Percentiles rank a stretch among this genome's conserved stretches.
phyloP scores from a whole-genome alignment of 495 filamentous ascomycete species.

The Neurospora africana region DNA sequence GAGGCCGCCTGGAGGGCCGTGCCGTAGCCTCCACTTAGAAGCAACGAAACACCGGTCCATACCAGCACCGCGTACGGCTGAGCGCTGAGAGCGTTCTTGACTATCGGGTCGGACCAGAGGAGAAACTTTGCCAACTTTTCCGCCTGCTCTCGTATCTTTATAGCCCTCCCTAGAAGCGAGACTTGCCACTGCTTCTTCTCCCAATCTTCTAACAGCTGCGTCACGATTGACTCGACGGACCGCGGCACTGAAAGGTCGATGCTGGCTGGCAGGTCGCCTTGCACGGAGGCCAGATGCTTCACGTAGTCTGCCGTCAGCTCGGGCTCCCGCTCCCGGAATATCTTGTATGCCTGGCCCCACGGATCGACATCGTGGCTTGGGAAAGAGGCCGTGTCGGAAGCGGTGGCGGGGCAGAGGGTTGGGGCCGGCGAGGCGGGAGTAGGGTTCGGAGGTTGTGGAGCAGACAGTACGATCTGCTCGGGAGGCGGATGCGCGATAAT shows the following conservation, averaged over 20 bases:
- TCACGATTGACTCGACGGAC: slow-evolving; percentile 7
- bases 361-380: background rate
- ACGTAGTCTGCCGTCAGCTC: slow-evolving; percentile 1
- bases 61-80: slow-evolving; percentile 25
- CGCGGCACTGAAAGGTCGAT: background rate
- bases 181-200: slow-evolving; percentile 19
- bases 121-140: slow-evolving; percentile 23
- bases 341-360: background rate
- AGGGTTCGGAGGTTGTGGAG: background rate
- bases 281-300: background rate
- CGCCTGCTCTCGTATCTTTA: slow-evolving; percentile 17
- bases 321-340: background rate
- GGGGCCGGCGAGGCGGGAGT: background rate
- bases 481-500: background rate
- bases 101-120: slow-evolving; percentile 19
- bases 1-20: slow-evolving; percentile 13
- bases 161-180: slow-evolving; percentile 9
- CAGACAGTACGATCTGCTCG: background rate
- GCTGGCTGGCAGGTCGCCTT: background rate
- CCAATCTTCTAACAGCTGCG: slow-evolving; percentile 12
- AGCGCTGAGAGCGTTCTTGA: slow-evolving; percentile 17
- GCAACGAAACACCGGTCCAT: slow-evolving; percentile 22
- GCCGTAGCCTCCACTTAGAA: slow-evolving; percentile 6
- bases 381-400: background rate
- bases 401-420: background rate